Evolutionary conservation across 495 filamentous ascomycete genomes (phyloP), one percentile per base, ranked within the genome.

Genomic region (Lasiosphaeria miniovina): DNA sequence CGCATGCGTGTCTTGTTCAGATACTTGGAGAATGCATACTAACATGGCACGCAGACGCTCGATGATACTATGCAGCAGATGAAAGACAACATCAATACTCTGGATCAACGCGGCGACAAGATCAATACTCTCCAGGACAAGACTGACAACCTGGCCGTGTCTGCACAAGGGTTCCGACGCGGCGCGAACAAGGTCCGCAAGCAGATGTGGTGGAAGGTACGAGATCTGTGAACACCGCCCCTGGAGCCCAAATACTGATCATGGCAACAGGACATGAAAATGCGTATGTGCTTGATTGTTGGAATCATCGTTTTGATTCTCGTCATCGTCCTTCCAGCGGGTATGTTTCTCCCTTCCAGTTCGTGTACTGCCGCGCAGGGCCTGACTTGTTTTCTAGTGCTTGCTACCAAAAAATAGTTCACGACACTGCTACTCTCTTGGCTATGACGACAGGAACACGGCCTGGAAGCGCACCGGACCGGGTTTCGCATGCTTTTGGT

Each of bases 161-260:
- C 90, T 36, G 92, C 94, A 59, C 91, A 95, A 74, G 90, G 90
- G 53, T 98, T 98, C 84, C 90, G 93, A 65, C 86, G 91, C 57
- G 92, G 94, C 59, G 94, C 94, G 68, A 98, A 97, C 77, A 83
- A 90, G 63, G 93, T 98, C 58, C 85, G 93, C 66, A 98, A 97
- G 84, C 80, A 91, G 71, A 96, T 96, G 80, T 82, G 81, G 81
- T 83, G 80, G 80, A 82, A 83, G 68, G 74, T 73, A 62, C 57
- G 68, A 54, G 38, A 3, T 14, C 17, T 33, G 5, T 7, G 14
- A 3, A 35, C 0, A 46, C 59, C 17, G 2, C 40, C 17, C 46
- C 24, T 24, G 31, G 32, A 8, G n/a, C 38, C 12, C 38, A 32
- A 34, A 49, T 49, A 35, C 49, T 91, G 89, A 93, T 58, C 46